phyloP scores from a whole-genome alignment of 106 monocot genomes.

The Dendrobium huoshanense region DNA sequence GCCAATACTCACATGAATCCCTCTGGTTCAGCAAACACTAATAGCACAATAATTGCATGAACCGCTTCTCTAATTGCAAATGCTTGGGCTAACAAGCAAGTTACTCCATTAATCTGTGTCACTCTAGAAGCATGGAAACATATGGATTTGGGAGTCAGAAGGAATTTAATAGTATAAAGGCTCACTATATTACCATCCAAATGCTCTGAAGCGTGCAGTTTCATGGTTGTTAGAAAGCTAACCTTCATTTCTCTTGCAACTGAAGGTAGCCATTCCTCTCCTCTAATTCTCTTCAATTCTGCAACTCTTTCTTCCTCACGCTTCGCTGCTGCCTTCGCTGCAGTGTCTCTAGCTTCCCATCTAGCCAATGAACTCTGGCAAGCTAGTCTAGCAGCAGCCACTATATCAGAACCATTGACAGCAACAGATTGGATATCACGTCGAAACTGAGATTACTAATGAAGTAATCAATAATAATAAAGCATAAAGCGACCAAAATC shows the following conservation, averaged over 20 bases:
- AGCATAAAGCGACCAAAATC: neutral
- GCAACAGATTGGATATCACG: slow-evolving; percentile 32
- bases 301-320: slow-evolving; percentile 74
- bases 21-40: too few relatives aligned
- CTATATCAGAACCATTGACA: slow-evolving; percentile 53
- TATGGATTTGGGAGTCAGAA: neutral
- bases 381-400: slow-evolving; percentile 43
- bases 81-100: neutral
- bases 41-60: neutral
- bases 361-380: slow-evolving; percentile 38
- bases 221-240: neutral
- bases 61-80: neutral
- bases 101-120: neutral
- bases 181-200: neutral
- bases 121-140: neutral
- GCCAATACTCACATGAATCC: too few relatives aligned
- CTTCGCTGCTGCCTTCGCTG: slow-evolving; percentile 55
- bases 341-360: slow-evolving; percentile 64
- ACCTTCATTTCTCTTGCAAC: slow-evolving; percentile 79
- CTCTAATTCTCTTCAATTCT: slow-evolving; percentile 71
- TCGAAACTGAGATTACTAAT: slow-evolving; percentile 56
- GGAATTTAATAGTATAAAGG: neutral
- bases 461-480: neutral
- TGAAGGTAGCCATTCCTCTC: slow-evolving; percentile 95
- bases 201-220: neutral